Percentiles rank a stretch among this genome's conserved stretches.
These are phyloP conservation scores for Graphilbum sp. DNA, from an alignment of 2,329 filamentous ascomycete genomes.

Conservation along the genomic window DNA sequence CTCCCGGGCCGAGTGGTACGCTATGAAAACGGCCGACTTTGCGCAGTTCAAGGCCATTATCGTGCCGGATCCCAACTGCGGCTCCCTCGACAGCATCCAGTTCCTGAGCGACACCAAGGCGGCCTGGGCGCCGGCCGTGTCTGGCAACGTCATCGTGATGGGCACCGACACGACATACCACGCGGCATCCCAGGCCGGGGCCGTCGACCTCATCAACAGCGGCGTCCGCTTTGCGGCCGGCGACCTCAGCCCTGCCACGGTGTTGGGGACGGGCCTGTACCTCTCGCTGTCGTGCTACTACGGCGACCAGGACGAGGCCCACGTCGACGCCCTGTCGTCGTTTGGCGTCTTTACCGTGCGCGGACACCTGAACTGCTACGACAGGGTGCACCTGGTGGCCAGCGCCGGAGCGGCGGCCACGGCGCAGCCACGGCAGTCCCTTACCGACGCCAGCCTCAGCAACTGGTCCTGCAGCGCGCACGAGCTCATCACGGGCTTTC, in stretches of 20 bases:
- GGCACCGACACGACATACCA: conserved; percentile 22
- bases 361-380: conserved; percentile 21
- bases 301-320: conserved; percentile 9
- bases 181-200: conserved; percentile 13
- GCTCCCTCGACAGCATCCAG: conserved; percentile 14
- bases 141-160: conserved; percentile 24
- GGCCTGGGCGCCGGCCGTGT: conserved; percentile 22
- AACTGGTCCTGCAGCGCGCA: conserved; percentile 26
- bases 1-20: conserved; percentile 6
- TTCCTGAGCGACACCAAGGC: conserved; percentile 22
- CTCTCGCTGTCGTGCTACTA: conserved; percentile 27
- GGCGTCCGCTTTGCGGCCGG: conserved; percentile 14
- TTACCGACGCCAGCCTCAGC: conserved; percentile 21
- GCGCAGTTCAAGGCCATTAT: conserved; percentile 27
- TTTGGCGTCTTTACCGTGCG: conserved; percentile 23
- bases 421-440: conserved; percentile 5
- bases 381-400: conserved; percentile 24
- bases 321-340: conserved; percentile 13
- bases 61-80: conserved; percentile 22
- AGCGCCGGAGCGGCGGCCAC: conserved; percentile 14
- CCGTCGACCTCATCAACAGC: conserved; percentile 21
- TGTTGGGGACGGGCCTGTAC: conserved; percentile 14
- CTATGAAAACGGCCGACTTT: conserved; percentile 22
- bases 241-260: conserved; percentile 1
- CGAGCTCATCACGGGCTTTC: conserved; percentile 22